These are phyloP conservation scores for Yamadazyma buinensis DNA, from an alignment of 1,139 yeast genomes.

Conservation along the genomic window DNA sequence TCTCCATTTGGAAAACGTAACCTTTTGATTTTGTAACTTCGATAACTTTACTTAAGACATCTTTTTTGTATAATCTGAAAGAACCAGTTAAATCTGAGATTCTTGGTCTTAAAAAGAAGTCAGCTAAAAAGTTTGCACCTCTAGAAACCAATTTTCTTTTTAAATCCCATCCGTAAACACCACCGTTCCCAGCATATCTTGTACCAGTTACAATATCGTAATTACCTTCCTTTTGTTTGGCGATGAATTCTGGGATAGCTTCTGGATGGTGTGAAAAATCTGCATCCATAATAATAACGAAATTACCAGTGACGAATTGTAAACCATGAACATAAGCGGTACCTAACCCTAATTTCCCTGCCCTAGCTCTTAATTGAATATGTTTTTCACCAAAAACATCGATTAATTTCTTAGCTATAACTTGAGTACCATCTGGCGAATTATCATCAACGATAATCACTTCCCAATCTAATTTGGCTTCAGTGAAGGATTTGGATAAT, in stretches of 20 bases:
- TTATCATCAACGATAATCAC: conserved; percentile 76
- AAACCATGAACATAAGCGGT: conserved; percentile 83
- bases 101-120: conserved; percentile 66
- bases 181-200: conserved; percentile 78
- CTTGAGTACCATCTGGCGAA: conserved; percentile 83
- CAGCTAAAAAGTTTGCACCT: conserved; percentile 79
- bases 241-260: conserved; percentile 73
- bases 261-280: conserved; percentile 83
- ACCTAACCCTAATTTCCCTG: conserved; percentile 78
- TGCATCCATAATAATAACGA: conserved; percentile 81
- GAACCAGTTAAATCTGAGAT: conserved; percentile 80
- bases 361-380: conserved; percentile 67
- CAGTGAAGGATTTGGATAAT: conserved; percentile 65
- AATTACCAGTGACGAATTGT: conserved; percentile 69
- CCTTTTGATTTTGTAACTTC: conserved; percentile 73
- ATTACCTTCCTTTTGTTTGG: conserved; percentile 59
- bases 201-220: conserved; percentile 85
- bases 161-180: conserved; percentile 84
- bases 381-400: conserved; percentile 60
- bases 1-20: conserved; percentile 86
- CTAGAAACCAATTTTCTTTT: conserved; percentile 76
- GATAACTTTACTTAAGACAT: conserved; percentile 63
- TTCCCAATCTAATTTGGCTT: conserved; percentile 67
- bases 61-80: conserved; percentile 72
- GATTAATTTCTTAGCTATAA: conserved; percentile 63